Conservation (phyloP, 1,284 basidiomycete genomes). For the Agaricales sp. region DNA sequence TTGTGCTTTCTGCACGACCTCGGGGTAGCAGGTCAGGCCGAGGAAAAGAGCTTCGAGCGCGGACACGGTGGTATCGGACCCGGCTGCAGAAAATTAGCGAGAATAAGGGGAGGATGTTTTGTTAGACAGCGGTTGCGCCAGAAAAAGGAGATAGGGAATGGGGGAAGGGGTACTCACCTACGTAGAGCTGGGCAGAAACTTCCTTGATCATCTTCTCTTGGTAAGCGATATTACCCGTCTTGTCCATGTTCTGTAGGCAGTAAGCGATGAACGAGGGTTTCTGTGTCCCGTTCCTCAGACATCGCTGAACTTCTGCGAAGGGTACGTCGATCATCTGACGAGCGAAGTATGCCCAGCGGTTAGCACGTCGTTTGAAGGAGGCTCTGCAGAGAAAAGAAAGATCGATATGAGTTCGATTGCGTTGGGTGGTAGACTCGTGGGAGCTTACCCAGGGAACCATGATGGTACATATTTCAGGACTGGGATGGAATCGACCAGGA, state of each 20-base stretch:
- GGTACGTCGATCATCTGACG: not conserved
- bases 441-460: not conserved
- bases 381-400: slow-evolving; percentile 15
- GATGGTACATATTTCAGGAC: slow-evolving; percentile 8
- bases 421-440: no score
- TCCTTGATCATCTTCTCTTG: not conserved
- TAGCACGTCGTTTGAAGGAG: not conserved
- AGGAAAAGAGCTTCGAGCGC: not conserved
- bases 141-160: not conserved
- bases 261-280: not conserved
- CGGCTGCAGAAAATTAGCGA: no score
- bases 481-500: slow-evolving; percentile 15
- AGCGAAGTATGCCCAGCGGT: not conserved
- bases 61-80: not conserved
- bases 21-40: not conserved
- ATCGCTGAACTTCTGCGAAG: not conserved
- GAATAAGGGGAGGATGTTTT: not conserved
- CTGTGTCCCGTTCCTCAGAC: not conserved
- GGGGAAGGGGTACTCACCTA: not conserved
- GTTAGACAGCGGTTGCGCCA: not conserved
- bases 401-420: slow-evolving; percentile 6
- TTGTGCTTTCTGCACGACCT: not conserved
- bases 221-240: not conserved
- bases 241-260: not conserved
- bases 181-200: not conserved